phyloP scores from a whole-genome alignment of 2,329 filamentous ascomycete genomes.

The Pseudocercospora musae region DNA sequence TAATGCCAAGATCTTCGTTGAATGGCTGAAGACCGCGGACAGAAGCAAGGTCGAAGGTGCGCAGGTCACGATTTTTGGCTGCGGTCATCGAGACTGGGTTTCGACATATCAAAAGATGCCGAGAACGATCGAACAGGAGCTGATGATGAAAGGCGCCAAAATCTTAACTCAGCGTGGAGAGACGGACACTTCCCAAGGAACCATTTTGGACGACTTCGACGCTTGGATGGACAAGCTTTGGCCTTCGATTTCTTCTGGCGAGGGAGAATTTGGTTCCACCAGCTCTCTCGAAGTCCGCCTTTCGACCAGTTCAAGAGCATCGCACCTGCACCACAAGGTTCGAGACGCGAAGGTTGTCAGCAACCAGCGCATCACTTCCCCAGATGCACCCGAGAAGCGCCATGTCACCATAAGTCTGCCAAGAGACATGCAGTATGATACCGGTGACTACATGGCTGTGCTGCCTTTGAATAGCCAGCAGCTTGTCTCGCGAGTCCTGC shows the following conservation, averaged over 20 bases:
- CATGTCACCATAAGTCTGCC: constrained; percentile 44
- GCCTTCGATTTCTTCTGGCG: constrained; percentile 1
- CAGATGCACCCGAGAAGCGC: constrained; percentile 56
- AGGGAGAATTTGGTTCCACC: neutral
- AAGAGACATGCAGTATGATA: constrained; percentile 57
- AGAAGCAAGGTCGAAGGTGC: constrained; percentile 46
- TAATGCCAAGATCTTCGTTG: constrained; percentile 66
- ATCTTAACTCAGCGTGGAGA: constrained; percentile 35
- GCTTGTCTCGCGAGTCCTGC: constrained; percentile 60
- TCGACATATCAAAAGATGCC: constrained; percentile 66
- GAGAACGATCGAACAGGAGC: constrained; percentile 56
- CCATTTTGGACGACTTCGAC: constrained; percentile 42
- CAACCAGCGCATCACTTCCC: constrained; percentile 50
- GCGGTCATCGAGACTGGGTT: constrained; percentile 57
- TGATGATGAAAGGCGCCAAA: constrained; percentile 51
- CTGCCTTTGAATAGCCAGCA: constrained; percentile 61
- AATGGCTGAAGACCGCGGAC: constrained; percentile 58
- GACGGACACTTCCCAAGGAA: constrained; percentile 38
- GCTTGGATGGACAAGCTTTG: constrained; percentile 30
- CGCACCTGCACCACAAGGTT: constrained; percentile 57
- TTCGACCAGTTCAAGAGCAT: constrained; percentile 33
- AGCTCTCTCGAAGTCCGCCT: constrained; percentile 4
- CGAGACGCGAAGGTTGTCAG: constrained; percentile 57
- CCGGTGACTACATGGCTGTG: constrained; percentile 45
- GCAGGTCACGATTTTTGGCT: constrained; percentile 67